These are phyloP conservation scores for Phytopythium chamaehyphon DNA, from an alignment of 352 stramenopile species.

Conservation along the genomic window DNA sequence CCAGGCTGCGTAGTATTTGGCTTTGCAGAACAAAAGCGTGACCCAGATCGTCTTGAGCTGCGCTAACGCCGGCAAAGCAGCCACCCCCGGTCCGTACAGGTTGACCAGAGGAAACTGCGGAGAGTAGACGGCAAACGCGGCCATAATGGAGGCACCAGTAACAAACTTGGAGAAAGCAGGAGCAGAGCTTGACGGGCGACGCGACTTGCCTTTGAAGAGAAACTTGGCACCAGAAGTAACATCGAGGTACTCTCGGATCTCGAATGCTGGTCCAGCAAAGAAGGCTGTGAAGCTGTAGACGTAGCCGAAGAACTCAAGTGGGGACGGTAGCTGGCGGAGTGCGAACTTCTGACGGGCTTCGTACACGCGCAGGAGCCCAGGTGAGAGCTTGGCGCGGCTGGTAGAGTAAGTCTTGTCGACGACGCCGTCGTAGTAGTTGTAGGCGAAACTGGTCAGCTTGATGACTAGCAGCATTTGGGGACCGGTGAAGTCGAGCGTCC, in stretches of 20 bases:
- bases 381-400: conserved; percentile 22
- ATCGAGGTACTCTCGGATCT: conserved; percentile 92
- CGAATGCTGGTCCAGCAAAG: conserved; percentile 93
- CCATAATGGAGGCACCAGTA: conserved; percentile 53
- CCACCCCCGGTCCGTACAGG: conserved; percentile 39
- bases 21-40: conserved; percentile 86
- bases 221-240: conserved; percentile 63
- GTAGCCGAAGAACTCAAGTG: conserved; percentile 96
- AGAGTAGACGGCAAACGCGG: conserved; percentile 31
- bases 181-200: conserved; percentile 26
- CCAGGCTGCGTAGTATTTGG: conserved; percentile 97
- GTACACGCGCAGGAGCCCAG: conserved; percentile 27
- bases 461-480: conserved; percentile 94
- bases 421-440: conserved; percentile 94
- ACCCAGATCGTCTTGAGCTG: conserved; percentile 87
- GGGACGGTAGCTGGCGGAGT: conserved; percentile 75
- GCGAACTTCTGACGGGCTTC: conserved; percentile 36
- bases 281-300: conserved; percentile 97
- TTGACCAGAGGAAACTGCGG: conserved; percentile 49
- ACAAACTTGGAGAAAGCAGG: conserved; percentile 50
- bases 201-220: conserved; percentile 36
- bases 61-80: conserved; percentile 38
- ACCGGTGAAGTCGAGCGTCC: conserved; percentile 81
- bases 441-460: conserved; percentile 97
- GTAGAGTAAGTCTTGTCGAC: conserved; percentile 38